Base-by-base conservation (phyloP, 768 basidiomycete species). In the Sarcodon sp. region DNA sequence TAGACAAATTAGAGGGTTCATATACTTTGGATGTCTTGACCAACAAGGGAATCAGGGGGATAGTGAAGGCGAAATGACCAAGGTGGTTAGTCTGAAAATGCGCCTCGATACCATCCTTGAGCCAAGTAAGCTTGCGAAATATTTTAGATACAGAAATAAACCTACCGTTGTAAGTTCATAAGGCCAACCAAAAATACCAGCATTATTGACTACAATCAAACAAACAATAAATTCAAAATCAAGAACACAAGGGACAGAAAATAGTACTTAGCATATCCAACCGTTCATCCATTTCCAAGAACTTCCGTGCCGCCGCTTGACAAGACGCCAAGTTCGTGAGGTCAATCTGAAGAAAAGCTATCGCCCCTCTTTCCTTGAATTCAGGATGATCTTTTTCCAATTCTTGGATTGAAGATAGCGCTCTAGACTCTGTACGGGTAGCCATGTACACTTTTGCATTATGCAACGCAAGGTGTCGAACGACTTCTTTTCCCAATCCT, bases 231-330 rank as follows among this genome's bases (percentile, higher is more conserved):
- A 36, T 12, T 15, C 13, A 13, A 27, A 18, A 7, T n/a, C 15
- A 38, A 18, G 31, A 27, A 27, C 4, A 2, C 21, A 27, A 35
- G 21, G n/a, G n/a, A n/a, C 11, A 10, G 11, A 6, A 27, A 27
- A 27, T 27, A 2, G 21, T 27, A 27, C 21, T 27, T 4, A 27
- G 4, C 4, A 27, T 27, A 27, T 74, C 70, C n/a, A 75, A 56
- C 53, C 78, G 77, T 47, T 72, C 76, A 4, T 73, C 75, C 21
- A 73, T 66, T 12, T 51, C 60, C 43, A 59, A 16, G 52, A 69
- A 71, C 33, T 68, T 66, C 31, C 66, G 55, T 1, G 69, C 75
- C 0, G 70, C 61, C 8, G 45, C 51, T 43, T 64, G 65, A 18
- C 76, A 61, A 3, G 61, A 57, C 7, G 51, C 48, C 5, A 77